Conservation (phyloP, 805 yeast species). For the Teunomyces atbi region DNA sequence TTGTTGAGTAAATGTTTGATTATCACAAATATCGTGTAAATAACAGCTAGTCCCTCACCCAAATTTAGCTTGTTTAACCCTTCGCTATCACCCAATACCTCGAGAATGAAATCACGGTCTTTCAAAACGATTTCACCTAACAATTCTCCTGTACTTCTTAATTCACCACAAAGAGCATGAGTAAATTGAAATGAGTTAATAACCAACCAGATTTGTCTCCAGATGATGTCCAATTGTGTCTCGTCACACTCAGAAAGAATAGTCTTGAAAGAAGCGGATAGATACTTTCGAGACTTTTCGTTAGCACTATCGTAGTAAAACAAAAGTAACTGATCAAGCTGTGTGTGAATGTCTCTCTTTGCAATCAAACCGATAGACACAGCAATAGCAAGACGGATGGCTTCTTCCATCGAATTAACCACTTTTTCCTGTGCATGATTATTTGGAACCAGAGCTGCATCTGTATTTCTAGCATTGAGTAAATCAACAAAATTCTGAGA, state of each 20-base stretch:
- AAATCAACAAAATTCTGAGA: constrained; percentile 35
- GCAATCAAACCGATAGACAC: constrained; percentile 10
- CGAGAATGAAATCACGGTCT: constrained; percentile 11
- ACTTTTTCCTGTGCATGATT: constrained; percentile 5
- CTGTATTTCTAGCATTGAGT: constrained; percentile 20
- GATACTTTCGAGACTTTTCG: constrained; percentile 6
- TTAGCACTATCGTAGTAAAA: constrained; percentile 6
- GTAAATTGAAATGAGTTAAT: constrained; percentile 16
- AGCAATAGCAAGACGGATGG: constrained; percentile 9
- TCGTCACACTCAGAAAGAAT: constrained; percentile 11
- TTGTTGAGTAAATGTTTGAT: constrained; percentile 29
- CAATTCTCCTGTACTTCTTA: constrained; percentile 37
- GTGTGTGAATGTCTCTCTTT: constrained; percentile 4
- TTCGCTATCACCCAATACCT: constrained; percentile 13
- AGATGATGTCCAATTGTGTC: constrained; percentile 21
- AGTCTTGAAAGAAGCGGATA: constrained; percentile 19
- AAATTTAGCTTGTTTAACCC: not conserved
- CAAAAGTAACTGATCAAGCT: constrained; percentile 6
- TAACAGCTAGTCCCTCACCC: constrained; percentile 9
- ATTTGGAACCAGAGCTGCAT: not conserved
- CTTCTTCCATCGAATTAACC: constrained; percentile 3
- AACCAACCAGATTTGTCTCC: constrained; percentile 22
- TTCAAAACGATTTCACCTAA: constrained; percentile 25
- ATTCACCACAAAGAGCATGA: constrained; percentile 20
- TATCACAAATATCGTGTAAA: constrained; percentile 33